phyloP scores from a whole-genome alignment of 2,329 filamentous ascomycete species.

The Didymella pinodella region DNA sequence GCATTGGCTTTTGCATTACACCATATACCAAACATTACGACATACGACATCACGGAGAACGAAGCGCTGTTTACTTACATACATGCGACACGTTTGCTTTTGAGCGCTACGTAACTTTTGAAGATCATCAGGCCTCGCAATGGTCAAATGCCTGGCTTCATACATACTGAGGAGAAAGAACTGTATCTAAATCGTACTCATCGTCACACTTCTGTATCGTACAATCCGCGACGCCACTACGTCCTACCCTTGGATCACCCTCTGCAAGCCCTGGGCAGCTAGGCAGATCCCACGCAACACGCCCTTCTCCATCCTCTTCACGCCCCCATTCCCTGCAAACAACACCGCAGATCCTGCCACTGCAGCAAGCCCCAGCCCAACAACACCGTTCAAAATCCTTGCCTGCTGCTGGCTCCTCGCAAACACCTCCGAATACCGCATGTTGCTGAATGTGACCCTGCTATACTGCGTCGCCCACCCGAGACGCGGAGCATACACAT shows the following conservation, averaged over 20 bases:
- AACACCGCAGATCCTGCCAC: conserved; percentile 29
- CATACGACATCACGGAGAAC: neutral
- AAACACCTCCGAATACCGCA: conserved; percentile 85
- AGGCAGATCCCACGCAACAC: conserved; percentile 39
- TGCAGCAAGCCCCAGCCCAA: conserved; percentile 33
- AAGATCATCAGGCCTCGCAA: neutral
- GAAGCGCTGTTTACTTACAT: neutral
- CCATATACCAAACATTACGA: conserved; percentile 16
- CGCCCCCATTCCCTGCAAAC: conserved; percentile 35
- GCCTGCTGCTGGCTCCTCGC: conserved; percentile 64
- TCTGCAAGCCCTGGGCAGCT: conserved; percentile 34
- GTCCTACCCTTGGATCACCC: conserved; percentile 25
- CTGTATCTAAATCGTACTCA: too few species aligned
- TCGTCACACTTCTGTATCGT: too few species aligned
- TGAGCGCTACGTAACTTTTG: neutral
- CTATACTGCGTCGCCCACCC: conserved; percentile 95
- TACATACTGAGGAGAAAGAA: neutral
- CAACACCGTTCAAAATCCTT: conserved; percentile 41
- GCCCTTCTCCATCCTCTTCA: conserved; percentile 37
- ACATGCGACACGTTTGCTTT: neutral
- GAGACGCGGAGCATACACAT: conserved; percentile 74
- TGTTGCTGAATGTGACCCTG: conserved; percentile 90
- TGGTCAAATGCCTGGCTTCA: too few species aligned
- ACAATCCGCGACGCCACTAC: too few species aligned
- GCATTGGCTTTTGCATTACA: neutral